Conservation (phyloP, 257 asterid genomes). For the Solanum piurae region DNA sequence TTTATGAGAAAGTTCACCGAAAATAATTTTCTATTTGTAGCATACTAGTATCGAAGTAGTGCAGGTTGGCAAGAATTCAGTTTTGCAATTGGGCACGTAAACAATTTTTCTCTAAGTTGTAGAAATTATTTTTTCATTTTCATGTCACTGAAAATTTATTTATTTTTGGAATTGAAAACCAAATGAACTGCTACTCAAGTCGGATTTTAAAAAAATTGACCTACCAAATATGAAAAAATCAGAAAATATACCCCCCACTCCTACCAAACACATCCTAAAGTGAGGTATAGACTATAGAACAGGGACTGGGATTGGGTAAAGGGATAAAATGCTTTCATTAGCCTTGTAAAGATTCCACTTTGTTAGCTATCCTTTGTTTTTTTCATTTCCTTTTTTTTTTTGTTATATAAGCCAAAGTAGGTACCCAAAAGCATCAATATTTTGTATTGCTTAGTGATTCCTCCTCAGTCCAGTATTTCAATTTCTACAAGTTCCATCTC, state of each 20-base stretch:
- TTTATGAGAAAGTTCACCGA: neutral
- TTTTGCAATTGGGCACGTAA: neutral
- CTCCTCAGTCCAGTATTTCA: neutral
- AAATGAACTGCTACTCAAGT: neutral
- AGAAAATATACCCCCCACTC: neutral
- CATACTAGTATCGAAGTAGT: neutral
- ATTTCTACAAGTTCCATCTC: neutral
- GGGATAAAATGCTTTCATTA: neutral
- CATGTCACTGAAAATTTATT: neutral
- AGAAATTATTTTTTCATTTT: neutral
- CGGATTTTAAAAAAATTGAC: neutral
- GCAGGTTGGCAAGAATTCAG: neutral
- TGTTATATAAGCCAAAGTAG: neutral
- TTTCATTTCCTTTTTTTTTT: neutral
- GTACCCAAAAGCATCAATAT: neutral
- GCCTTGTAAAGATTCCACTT: neutral
- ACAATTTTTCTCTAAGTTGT: neutral
- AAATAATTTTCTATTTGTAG: neutral
- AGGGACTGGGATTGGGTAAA: neutral
- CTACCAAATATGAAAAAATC: neutral
- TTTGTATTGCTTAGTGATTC: conserved; percentile 2
- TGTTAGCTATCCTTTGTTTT: neutral
- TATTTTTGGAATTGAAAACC: neutral
- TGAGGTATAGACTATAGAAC: neutral
- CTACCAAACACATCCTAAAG: neutral